phyloP scores from a whole-genome alignment of 2,329 filamentous ascomycete genomes.

The Hortaea werneckii region DNA sequence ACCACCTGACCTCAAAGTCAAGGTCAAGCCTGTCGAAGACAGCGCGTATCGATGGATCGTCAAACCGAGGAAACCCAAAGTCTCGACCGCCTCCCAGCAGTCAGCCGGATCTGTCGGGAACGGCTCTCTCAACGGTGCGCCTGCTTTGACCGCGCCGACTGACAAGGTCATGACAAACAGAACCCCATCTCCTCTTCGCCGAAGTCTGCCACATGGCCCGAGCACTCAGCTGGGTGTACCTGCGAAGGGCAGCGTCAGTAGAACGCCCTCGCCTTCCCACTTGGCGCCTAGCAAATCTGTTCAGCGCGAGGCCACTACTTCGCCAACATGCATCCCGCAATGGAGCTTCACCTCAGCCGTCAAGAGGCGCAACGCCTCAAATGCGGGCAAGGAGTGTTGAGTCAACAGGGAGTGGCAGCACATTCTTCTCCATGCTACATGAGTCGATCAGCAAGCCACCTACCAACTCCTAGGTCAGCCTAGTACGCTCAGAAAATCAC shows the following conservation, averaged over 20 bases:
- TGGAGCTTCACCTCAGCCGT: neutral
- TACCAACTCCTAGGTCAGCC: neutral
- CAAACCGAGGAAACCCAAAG: neutral
- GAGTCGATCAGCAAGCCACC: neutral
- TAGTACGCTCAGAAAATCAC: too few relatives aligned
- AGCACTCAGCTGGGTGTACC: too few relatives aligned
- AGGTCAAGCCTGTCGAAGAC: conserved; percentile 8
- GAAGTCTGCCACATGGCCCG: too few relatives aligned
- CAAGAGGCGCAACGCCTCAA: neutral
- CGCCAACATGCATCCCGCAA: neutral
- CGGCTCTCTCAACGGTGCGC: too few relatives aligned
- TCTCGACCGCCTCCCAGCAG: neutral
- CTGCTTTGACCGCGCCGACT: too few relatives aligned
- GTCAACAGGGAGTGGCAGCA: neutral
- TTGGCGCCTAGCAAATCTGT: neutral
- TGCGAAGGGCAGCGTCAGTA: neutral
- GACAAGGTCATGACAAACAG: too few relatives aligned
- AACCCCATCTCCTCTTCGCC: too few relatives aligned
- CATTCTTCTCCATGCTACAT: neutral
- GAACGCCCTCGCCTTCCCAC: neutral
- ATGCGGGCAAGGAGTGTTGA: neutral
- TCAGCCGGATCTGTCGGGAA: too few relatives aligned
- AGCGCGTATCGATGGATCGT: conserved; percentile 2
- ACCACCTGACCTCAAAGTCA: conserved; percentile 32
- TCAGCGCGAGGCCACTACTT: neutral